Evolutionary conservation across 1,139 yeast genomes (phyloP).

Genomic region (Suhomyces panamericanus): DNA sequence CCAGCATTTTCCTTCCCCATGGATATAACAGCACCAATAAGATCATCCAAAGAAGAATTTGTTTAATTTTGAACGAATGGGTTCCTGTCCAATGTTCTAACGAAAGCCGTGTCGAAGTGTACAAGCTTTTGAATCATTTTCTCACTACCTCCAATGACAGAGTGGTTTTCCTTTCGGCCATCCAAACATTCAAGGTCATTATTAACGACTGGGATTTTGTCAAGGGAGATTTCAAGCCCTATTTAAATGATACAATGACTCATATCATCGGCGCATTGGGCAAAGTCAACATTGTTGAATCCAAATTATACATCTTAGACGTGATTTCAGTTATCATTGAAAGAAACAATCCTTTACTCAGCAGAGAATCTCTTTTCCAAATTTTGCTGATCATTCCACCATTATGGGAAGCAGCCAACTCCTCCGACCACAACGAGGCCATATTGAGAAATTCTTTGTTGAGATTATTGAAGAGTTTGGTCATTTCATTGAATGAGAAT

Average conservation of each 20-base stretch:
- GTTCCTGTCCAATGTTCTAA: constrained; percentile 62
- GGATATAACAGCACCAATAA: constrained; percentile 52
- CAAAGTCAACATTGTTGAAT: constrained; percentile 61
- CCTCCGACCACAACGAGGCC: constrained; percentile 54
- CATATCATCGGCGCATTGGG: constrained; percentile 49
- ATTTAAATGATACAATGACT: constrained; percentile 51
- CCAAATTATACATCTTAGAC: constrained; percentile 68
- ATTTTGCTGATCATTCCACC: constrained; percentile 65
- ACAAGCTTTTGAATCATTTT: constrained; percentile 51
- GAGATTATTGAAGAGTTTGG: constrained; percentile 65
- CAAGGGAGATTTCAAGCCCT: constrained; percentile 66
- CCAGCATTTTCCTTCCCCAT: constrained; percentile 65
- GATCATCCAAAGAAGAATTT: constrained; percentile 74
- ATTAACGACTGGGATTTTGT: constrained; percentile 88
- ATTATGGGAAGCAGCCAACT: constrained; percentile 62
- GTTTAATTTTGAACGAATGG: constrained; percentile 82
- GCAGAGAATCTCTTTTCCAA: constrained; percentile 49
- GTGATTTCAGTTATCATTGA: constrained; percentile 67
- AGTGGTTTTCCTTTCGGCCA: constrained; percentile 74
- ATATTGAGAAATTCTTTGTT: constrained; percentile 72
- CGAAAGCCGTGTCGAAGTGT: constrained; percentile 59
- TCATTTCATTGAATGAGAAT: constrained; percentile 61
- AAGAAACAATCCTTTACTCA: constrained; percentile 61
- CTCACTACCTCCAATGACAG: constrained; percentile 57
- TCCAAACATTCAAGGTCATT: constrained; percentile 66